Percentiles rank a stretch among this genome's conserved stretches.
phyloP scores from a whole-genome alignment of 176 grass and related monocot genomes.

The Coix lacrymajobi region DNA sequence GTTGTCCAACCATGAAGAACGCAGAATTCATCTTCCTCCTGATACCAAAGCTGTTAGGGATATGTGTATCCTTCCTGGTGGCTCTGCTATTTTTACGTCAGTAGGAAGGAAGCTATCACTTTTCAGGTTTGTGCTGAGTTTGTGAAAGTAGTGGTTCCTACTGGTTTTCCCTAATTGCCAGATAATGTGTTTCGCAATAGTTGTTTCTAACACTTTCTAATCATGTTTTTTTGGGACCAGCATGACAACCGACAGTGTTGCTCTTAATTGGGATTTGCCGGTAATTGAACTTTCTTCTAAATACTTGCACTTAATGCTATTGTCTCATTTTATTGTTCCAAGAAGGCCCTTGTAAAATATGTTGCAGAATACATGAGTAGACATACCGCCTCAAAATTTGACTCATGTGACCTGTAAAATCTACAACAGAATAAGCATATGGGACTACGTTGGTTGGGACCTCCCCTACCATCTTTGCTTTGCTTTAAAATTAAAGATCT shows the following conservation, averaged over 20 bases:
- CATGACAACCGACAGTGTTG: constrained; percentile 45
- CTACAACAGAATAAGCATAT: background rate
- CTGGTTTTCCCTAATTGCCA: background rate
- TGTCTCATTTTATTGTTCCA: background rate
- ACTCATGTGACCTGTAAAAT: background rate
- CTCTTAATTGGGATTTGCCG: constrained; percentile 70
- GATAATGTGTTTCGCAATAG: background rate
- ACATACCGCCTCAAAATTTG: background rate
- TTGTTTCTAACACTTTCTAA: constrained; percentile 27
- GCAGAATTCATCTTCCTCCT: constrained; percentile 55
- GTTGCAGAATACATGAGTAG: background rate
- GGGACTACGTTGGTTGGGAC: background rate
- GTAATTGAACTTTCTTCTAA: constrained; percentile 44
- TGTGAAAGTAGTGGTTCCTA: background rate
- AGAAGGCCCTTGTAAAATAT: background rate
- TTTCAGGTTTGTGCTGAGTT: constrained; percentile 54
- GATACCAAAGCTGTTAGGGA: constrained; percentile 74
- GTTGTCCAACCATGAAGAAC: constrained; percentile 20
- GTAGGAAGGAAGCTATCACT: constrained; percentile 62
- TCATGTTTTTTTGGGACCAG: constrained; percentile 54
- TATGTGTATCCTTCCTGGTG: constrained; percentile 59
- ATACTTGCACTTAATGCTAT: background rate
- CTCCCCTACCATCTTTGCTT: background rate
- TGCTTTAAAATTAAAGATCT: background rate
- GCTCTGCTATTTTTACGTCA: constrained; percentile 67